Conservation (phyloP, 148 eudicot species). For the Gaultheria prostrata region DNA sequence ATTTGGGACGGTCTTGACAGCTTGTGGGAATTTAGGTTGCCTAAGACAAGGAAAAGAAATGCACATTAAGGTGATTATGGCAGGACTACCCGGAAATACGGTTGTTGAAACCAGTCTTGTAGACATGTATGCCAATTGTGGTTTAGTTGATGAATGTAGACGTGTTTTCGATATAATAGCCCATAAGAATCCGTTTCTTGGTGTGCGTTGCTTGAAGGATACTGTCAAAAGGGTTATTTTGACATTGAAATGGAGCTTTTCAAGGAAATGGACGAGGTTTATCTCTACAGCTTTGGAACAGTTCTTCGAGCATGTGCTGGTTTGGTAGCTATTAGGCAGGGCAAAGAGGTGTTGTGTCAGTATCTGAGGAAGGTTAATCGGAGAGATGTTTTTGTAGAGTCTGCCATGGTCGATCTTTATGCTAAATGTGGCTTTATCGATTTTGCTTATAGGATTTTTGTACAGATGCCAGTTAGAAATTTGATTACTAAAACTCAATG, state of each 20-base stretch:
- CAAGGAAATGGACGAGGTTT: conserved; percentile 42
- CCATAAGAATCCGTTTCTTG: conserved; percentile 60
- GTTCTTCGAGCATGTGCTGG: conserved; percentile 86
- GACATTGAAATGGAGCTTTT: conserved; percentile 51
- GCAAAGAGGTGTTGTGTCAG: conserved; percentile 74
- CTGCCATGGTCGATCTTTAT: conserved; percentile 85
- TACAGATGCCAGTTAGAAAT: conserved; percentile 56
- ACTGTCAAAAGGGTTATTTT: conserved; percentile 69
- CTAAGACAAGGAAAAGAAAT: no score
- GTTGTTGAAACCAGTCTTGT: no score
- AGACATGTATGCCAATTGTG: no score
- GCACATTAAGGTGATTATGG: no score
- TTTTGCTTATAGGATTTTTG: conserved; percentile 62
- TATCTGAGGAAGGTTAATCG: conserved; percentile 59
- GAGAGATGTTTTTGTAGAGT: conserved; percentile 64
- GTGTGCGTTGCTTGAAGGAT: conserved; percentile 78
- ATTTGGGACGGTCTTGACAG: no score
- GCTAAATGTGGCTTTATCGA: conserved; percentile 74
- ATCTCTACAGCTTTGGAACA: conserved; percentile 75
- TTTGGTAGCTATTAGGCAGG: conserved; percentile 63
- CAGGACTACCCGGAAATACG: no score
- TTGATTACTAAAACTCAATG: conserved; percentile 86
- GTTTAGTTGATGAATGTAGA: no score
- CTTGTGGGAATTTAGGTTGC: no score
- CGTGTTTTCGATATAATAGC: conserved; percentile 59